phyloP scores from a whole-genome alignment of 1,284 basidiomycete species.

The Ganoderma lucidum region DNA sequence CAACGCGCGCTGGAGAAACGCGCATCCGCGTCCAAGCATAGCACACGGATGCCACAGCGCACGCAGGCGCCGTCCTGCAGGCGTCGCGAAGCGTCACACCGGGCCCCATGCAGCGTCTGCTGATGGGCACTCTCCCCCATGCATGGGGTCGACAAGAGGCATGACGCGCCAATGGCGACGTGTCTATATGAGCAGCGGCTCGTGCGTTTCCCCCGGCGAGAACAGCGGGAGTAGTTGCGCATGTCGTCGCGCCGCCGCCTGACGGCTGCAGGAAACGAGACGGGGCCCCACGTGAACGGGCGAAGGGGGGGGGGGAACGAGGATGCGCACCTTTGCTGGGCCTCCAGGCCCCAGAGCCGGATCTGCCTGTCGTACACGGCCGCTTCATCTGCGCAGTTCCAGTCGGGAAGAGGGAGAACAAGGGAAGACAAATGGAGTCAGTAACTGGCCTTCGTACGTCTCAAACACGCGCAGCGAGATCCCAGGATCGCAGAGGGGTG shows the following conservation, averaged over 20 bases:
- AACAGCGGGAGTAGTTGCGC: conserved; percentile 15
- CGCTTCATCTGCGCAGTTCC: conserved; percentile 68
- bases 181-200: neutral
- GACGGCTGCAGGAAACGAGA: neutral
- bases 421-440: conserved; percentile 12
- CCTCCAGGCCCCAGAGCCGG: conserved; percentile 96
- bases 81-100: conserved; percentile 15
- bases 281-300: conserved; percentile 18
- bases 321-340: conserved; percentile 84
- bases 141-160: conserved; percentile 4
- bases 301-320: neutral
- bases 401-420: conserved; percentile 7
- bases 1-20: conserved; percentile 6
- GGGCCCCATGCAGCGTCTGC: conserved; percentile 16
- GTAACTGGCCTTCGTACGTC: neutral
- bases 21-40: conserved; percentile 13
- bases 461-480: neutral
- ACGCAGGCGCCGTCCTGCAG: neutral
- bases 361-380: conserved; percentile 97
- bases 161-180: conserved; percentile 10
- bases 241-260: conserved; percentile 9
- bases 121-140: conserved; percentile 1
- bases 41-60: conserved; percentile 11
- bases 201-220: neutral
- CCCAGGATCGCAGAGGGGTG: neutral